Evolutionary conservation across 352 stramenopile species (phyloP), one percentile per base, ranked within the genome.

Genomic region (Phytophthora brassicae): DNA sequence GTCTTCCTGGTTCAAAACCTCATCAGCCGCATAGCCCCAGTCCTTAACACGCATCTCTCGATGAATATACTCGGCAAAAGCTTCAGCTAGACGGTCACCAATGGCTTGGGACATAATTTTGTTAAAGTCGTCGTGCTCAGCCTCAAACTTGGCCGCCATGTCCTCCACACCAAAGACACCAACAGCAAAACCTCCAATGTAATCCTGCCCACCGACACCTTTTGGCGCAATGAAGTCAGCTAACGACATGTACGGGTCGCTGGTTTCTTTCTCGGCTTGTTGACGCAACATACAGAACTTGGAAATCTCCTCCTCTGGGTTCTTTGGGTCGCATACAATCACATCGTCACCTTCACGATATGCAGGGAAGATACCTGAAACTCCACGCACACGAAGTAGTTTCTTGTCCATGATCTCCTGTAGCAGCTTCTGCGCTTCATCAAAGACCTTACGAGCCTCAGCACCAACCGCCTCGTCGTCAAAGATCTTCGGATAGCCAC

Each of bases 401-500:
- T 98, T 98, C 56, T 98, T 84, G 22, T 77, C 81, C 17, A 99
- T 95, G 54, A 99, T 98, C 52, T 98, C 63, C 26, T 98, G 85
- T 60, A 99, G 81, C 65, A 99, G 88, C 31, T 73, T 83, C 67
- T 98, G 94, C 0, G 91, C 97, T 72, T 99, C 96, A 69, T 98
- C 83, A 63, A 98, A 98, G 12, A 99, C 79, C 76, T 99, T 98
- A 68, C 96, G 96, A 8, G 97, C 97, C 66, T 99, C 97, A 6
- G 58, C 70, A 42, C 96, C 96, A 6, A 99, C 96, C 20, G 82
- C 77, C 62, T 98, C 90, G 66, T 99, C 97, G 56, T 98, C 91
- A 72, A 99, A 99, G 58, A 99, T 99, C 80, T 99, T 98, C 6
- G 96, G 96, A 70, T 99, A 99, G 17, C 95, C 95, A 70, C 96